A percentile compares a stretch with the other conserved stretches of the same genome.
phyloP scores from a whole-genome alignment of 345 rosid species.

The Gossypium bickii region DNA sequence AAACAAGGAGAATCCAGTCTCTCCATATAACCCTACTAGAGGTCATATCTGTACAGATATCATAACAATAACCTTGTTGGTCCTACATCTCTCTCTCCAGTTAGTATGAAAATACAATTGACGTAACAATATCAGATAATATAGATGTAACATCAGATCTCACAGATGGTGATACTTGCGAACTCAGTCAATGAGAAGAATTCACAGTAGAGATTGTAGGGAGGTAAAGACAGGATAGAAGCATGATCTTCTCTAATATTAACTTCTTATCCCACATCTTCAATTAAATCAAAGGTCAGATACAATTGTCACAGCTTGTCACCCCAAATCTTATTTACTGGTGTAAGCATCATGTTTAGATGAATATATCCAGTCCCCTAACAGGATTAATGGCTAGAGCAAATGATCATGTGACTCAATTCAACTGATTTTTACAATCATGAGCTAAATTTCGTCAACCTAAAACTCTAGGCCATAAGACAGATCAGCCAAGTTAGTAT shows the following conservation, averaged over 20 bases:
- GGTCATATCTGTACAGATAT: background rate
- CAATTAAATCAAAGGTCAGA: constrained; percentile 5
- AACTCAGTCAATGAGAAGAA: constrained; percentile 1
- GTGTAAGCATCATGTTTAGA: background rate
- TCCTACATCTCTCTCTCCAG: constrained; percentile 7
- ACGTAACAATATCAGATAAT: constrained; percentile 10
- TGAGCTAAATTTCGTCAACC: background rate
- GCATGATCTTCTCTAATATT: background rate
- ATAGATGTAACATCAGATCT: constrained; percentile 8
- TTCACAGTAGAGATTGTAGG: background rate
- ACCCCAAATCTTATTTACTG: background rate
- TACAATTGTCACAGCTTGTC: background rate
- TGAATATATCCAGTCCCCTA: background rate
- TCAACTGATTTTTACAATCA: constrained; percentile 5
- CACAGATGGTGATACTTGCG: background rate
- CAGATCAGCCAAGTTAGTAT: background rate
- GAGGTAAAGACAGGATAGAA: background rate
- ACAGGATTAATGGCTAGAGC: background rate
- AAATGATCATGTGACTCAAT: background rate
- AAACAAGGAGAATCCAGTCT: constrained; percentile 7
- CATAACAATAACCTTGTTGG: constrained; percentile 20
- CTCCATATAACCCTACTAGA: constrained; percentile 12
- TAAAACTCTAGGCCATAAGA: background rate
- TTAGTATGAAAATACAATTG: background rate
- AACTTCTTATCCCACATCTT: constrained; percentile 4